phyloP scores from a whole-genome alignment of 2,329 filamentous ascomycete species.

The Cercospora sojina region DNA sequence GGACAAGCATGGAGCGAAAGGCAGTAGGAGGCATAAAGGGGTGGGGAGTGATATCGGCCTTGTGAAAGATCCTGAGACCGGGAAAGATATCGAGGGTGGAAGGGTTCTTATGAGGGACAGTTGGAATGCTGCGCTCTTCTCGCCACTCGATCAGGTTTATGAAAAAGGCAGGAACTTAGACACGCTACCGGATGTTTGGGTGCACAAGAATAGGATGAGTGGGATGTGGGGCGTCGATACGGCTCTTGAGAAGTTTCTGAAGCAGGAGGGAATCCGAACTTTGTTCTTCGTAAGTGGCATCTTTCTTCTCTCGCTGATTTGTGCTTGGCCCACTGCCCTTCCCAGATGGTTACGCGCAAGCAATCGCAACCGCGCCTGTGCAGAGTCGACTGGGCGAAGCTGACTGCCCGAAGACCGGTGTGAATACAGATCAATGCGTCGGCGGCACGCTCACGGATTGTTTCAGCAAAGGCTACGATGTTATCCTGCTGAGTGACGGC shows the following conservation, averaged over 20 bases:
- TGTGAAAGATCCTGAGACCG: conserved; percentile 41
- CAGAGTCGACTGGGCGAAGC: not conserved
- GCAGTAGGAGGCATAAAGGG: conserved; percentile 35
- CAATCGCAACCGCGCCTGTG: not conserved
- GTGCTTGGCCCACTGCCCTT: not conserved
- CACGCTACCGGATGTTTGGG: conserved; percentile 48
- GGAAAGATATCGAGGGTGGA: conserved; percentile 44
- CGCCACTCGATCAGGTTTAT: conserved; percentile 45
- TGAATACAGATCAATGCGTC: conserved; percentile 64
- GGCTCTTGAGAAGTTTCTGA: conserved; percentile 46
- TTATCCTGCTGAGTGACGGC: conserved; percentile 56
- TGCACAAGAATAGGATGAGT: conserved; percentile 59
- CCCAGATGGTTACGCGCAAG: not conserved
- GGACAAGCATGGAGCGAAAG: conserved; percentile 32
- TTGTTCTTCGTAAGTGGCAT: conserved; percentile 49
- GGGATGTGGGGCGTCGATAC: conserved; percentile 54
- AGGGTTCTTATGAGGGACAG: conserved; percentile 52
- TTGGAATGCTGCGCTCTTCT: conserved; percentile 58
- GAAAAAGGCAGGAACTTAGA: conserved; percentile 32
- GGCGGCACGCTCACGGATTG: conserved; percentile 57
- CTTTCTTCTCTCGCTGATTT: not conserved
- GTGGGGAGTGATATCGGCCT: conserved; percentile 36
- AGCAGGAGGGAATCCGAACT: conserved; percentile 46
- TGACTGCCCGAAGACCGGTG: conserved; percentile 43
- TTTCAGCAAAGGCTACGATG: conserved; percentile 56